Base-by-base conservation (phyloP, 805 yeast species). In the Nakazawaea holstii region DNA sequence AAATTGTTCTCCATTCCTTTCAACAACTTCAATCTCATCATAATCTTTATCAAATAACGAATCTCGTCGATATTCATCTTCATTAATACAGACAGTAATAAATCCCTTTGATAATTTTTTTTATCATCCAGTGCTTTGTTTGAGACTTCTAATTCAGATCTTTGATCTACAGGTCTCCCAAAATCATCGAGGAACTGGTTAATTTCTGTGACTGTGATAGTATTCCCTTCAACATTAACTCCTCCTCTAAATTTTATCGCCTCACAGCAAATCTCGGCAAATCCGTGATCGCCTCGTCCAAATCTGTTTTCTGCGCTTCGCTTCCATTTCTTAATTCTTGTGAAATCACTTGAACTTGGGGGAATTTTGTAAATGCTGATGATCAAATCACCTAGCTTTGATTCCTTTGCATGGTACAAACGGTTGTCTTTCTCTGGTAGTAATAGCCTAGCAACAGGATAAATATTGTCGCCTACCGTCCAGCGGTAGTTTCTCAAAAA, bases 21-120 rank as follows among this genome's bases (percentile, higher is more conserved):
- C n/a, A 87, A 64, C n/a, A 81, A 71, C 41, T 77, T 72, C 51
- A 69, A 62, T 64, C 79, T 81, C 45, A 90, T 63, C 3, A 91
- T 60, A 9, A 86, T 82, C 48, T 82, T 79, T 49, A 88, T 71
- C 35, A 89, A 67, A 76, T 85, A 88, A 48, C 79, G 69, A 43
- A 87, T 59, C 58, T 90, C 95, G 2, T 73, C 67, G 11, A 80
- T 74, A 29, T 77, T 69, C 77, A 87, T 72, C 15, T 66, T 65
- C 8, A 72, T 70, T 41, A 83, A 59, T 45, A 84, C 67, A n/a
- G 74, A 70, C 24, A 59, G 65, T 28, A 90, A 59, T 0, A 82
- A 57, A 1, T 57, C 66, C 2, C 67, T 55, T 52, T 79, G 79
- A 2, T 69, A 61, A 2, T 38, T 68, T 2, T 70, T 68, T 1